phyloP scores from a whole-genome alignment of 1,139 yeast genomes.

The Sugiyamaella xylanicola region DNA sequence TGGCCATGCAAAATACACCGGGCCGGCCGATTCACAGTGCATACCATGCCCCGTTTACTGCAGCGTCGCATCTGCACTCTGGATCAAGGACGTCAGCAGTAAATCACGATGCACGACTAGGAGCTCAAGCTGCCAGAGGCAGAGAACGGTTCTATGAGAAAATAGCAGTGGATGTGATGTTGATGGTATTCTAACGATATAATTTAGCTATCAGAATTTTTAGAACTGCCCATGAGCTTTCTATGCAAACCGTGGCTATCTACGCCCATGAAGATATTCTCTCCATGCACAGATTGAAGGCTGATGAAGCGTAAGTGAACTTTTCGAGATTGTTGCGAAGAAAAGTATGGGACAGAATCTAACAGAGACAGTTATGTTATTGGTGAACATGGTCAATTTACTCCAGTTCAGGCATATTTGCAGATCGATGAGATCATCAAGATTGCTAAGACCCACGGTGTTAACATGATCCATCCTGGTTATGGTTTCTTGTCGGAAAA shows the following conservation, averaged over 20 bases:
- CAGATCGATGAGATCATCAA: constrained; percentile 93
- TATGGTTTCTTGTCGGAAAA: constrained; percentile 96
- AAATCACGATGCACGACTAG: no score
- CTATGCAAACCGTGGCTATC: constrained; percentile 97
- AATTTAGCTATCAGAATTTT: constrained; percentile 53
- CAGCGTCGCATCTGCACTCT: neutral
- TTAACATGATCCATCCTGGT: constrained; percentile 98
- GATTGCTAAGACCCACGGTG: constrained; percentile 85
- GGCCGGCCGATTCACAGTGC: constrained; percentile 1
- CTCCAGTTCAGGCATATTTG: constrained; percentile 95
- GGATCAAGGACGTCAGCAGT: no score
- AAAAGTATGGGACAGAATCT: no score
- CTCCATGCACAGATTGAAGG: constrained; percentile 83
- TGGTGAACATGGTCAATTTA: constrained; percentile 83
- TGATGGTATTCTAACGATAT: constrained; percentile 7
- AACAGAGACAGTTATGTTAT: constrained; percentile 58
- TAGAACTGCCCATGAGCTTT: constrained; percentile 95
- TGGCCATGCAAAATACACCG: neutral
- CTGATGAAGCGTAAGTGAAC: constrained; percentile 42
- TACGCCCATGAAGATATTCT: constrained; percentile 95
- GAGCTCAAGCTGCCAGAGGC: no score
- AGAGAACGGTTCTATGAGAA: no score
- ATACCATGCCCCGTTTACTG: neutral
- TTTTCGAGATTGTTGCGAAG: neutral
- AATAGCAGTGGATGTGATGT: no score